phyloP scores from a whole-genome alignment of 352 stramenopile species.

The Aphanomyces euteiches region DNA sequence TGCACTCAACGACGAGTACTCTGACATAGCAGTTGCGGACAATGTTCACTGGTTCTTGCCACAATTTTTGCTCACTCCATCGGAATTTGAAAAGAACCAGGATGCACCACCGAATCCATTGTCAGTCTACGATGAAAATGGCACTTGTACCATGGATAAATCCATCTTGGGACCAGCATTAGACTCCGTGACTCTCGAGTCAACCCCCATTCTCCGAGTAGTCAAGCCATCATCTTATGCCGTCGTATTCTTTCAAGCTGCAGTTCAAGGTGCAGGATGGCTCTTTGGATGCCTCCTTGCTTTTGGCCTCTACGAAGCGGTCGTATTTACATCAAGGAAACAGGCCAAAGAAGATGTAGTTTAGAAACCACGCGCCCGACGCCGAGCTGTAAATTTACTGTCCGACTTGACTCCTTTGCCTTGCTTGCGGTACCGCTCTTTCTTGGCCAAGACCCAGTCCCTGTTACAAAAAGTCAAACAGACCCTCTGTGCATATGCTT shows the following conservation, averaged over 20 bases:
- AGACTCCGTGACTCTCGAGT: no score
- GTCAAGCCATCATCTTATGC: not conserved
- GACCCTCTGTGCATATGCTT: conserved; percentile 15
- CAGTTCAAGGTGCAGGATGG: conserved; percentile 69
- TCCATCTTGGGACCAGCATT: no score
- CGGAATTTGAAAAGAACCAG: conserved; percentile 63
- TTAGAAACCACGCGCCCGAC: conserved; percentile 94
- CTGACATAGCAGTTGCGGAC: conserved; percentile 71
- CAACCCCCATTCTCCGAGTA: not conserved
- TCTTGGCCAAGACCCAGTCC: conserved; percentile 98
- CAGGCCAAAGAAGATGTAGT: not conserved
- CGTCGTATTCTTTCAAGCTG: conserved; percentile 74
- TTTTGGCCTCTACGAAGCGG: conserved; percentile 58
- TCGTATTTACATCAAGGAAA: not conserved
- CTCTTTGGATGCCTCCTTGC: conserved; percentile 75
- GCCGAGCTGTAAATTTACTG: conserved; percentile 98
- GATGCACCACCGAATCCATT: conserved; percentile 73
- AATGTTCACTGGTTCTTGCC: conserved; percentile 62
- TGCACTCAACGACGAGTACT: conserved; percentile 85
- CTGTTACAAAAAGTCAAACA: conserved; percentile 35
- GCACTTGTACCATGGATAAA: no score
- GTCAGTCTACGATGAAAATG: conserved; percentile 63
- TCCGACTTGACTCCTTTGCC: conserved; percentile 97
- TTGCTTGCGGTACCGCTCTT: conserved; percentile 96
- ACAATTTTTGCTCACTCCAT: conserved; percentile 66